These are phyloP conservation scores for Pachyrhizus erosus DNA, from an alignment of 306 rosid species.

Conservation along the genomic window DNA sequence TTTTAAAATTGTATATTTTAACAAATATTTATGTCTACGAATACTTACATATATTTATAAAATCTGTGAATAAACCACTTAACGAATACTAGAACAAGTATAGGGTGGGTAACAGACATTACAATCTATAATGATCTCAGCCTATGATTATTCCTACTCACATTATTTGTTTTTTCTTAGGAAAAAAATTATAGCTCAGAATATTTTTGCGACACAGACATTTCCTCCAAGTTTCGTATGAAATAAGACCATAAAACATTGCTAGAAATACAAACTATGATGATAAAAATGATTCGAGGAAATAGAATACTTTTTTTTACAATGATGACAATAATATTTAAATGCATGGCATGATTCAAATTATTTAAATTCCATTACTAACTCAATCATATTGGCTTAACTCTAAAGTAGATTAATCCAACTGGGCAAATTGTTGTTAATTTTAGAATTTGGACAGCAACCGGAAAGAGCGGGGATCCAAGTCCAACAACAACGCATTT, in stretches of 20 bases:
- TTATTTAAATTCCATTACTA: neutral
- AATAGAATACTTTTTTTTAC: neutral
- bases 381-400: neutral
- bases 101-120: no score
- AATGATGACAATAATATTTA: neutral
- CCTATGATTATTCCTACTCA: no score
- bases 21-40: no score
- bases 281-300: neutral
- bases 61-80: no score
- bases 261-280: neutral
- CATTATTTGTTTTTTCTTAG: no score
- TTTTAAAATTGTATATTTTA: no score
- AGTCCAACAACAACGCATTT: neutral
- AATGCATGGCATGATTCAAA: neutral
- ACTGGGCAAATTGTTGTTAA: neutral
- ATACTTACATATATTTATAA: no score
- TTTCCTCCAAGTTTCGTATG: neutral
- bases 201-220: neutral
- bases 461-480: slow-evolving; percentile 47
- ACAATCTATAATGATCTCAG: no score
- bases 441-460: slow-evolving; percentile 1
- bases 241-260: neutral
- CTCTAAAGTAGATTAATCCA: neutral
- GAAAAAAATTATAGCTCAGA: neutral
- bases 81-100: no score